phyloP scores from a whole-genome alignment of 2,329 filamentous ascomycete genomes.

The Hypoxylon sp. region DNA sequence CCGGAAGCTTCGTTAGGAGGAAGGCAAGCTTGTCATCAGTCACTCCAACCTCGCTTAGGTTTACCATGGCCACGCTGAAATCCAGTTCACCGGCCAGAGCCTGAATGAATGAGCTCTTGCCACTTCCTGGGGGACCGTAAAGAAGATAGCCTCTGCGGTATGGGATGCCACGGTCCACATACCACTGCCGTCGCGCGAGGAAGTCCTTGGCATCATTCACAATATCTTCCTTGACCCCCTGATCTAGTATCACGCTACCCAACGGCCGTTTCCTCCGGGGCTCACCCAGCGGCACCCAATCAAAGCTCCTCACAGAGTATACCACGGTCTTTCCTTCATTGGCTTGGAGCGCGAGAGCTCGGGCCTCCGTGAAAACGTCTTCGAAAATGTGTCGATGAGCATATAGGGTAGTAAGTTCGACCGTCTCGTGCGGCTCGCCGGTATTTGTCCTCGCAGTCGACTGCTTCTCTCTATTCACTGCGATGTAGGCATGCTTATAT shows the following conservation, averaged over 20 bases:
- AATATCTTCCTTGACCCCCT: conserved; percentile 87
- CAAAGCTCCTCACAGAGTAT: conserved; percentile 85
- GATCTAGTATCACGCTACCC: conserved; percentile 88
- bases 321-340: conserved; percentile 95
- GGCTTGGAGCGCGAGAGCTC: conserved; percentile 81
- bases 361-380: conserved; percentile 89
- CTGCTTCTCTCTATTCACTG: conserved; percentile 89
- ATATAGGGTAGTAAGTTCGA: conserved; percentile 93
- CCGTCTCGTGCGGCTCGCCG: conserved; percentile 93
- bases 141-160: conserved; percentile 91
- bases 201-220: conserved; percentile 88
- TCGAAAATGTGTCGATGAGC: conserved; percentile 91
- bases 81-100: conserved; percentile 93
- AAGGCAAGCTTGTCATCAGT: conserved; percentile 92
- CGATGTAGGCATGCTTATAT: conserved; percentile 88
- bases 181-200: conserved; percentile 84
- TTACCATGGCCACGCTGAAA: conserved; percentile 93
- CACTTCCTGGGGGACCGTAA: conserved; percentile 90
- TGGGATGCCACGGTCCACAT: conserved; percentile 93
- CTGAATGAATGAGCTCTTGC: conserved; percentile 97
- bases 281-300: conserved; percentile 88
- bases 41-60: conserved; percentile 89
- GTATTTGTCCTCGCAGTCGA: conserved; percentile 84
- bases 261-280: conserved; percentile 89
- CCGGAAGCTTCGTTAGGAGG: conserved; percentile 86